These are phyloP conservation scores for Agapanthus africanus DNA, from an alignment of 106 monocot genomes.

Conservation along the genomic window DNA sequence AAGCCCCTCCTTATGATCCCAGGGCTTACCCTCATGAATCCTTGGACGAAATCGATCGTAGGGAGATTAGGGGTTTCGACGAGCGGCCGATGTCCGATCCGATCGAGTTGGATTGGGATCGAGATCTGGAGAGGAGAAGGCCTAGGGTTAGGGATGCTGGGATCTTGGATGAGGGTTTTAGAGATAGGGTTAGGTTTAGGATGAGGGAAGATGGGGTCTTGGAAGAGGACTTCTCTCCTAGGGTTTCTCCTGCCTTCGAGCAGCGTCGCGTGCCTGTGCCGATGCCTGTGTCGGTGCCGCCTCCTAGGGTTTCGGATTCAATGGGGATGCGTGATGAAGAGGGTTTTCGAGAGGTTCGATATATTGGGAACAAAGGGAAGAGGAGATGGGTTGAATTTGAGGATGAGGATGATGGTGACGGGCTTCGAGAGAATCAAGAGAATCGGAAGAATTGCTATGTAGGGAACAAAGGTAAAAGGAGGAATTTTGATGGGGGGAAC, in stretches of 20 bases:
- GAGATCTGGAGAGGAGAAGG: not conserved
- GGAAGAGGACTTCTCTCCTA: slow-evolving; percentile 1
- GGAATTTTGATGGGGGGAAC: slow-evolving; percentile 4
- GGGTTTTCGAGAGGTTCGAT: not conserved
- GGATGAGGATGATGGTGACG: not conserved
- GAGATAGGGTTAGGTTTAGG: slow-evolving; percentile 3
- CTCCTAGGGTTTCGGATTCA: not conserved
- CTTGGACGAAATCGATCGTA: not conserved
- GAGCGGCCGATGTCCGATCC: not conserved
- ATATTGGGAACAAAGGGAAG: slow-evolving; percentile 10
- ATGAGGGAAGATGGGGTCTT: not conserved
- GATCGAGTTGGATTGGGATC: not conserved
- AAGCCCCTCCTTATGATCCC: not conserved
- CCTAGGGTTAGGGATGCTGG: not conserved
- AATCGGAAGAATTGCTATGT: slow-evolving; percentile 5
- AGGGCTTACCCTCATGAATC: not conserved
- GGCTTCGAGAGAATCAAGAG: slow-evolving; percentile 12
- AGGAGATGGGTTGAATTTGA: slow-evolving; percentile 2
- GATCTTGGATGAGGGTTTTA: slow-evolving; percentile 11
- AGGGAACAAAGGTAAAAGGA: slow-evolving; percentile 21
- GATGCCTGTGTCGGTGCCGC: not conserved
- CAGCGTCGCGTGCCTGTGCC: not conserved
- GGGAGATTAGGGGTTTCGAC: slow-evolving; percentile 1
- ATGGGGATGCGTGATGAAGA: not conserved
- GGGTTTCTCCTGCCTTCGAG: not conserved